Percentiles rank a stretch among this genome's conserved stretches.
Conservation (phyloP, 805 yeast species). For the Metschnikowia hibisci region DNA sequence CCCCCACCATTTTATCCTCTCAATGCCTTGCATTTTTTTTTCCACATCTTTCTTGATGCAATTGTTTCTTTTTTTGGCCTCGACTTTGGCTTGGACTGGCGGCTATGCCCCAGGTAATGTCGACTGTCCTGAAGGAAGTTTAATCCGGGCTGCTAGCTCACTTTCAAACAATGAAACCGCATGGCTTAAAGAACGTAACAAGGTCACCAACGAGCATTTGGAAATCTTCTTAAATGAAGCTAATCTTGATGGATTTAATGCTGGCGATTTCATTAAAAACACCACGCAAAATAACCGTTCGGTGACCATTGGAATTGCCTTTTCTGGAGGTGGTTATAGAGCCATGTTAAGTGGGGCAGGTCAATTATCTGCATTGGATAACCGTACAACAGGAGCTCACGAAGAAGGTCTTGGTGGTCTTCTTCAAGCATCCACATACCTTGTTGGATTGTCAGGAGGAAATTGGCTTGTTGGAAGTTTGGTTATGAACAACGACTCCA, state of each 20-base stretch:
- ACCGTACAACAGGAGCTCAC: constrained; percentile 46
- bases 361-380: constrained; percentile 71
- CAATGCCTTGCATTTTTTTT: neutral
- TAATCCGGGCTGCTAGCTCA: constrained; percentile 12
- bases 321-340: constrained; percentile 87
- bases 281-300: constrained; percentile 31
- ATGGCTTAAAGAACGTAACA: constrained; percentile 21
- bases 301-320: constrained; percentile 52
- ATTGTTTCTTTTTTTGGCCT: constrained; percentile 10
- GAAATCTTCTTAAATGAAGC: constrained; percentile 44
- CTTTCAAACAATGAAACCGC: constrained; percentile 12
- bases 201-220: constrained; percentile 43
- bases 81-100: constrained; percentile 15
- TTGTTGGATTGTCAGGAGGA: constrained; percentile 31
- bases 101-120: constrained; percentile 19
- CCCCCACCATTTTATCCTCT: too few relatives aligned
- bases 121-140: constrained; percentile 14
- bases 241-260: constrained; percentile 45
- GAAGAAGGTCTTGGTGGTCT: constrained; percentile 19
- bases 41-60: neutral
- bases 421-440: constrained; percentile 19
- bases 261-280: constrained; percentile 36
- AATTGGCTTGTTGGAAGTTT: constrained; percentile 65
- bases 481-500: constrained; percentile 55
- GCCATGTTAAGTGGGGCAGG: constrained; percentile 90